These are phyloP conservation scores for Candida labiduridarum DNA, from an alignment of 1,139 yeast species.

Conservation along the genomic window DNA sequence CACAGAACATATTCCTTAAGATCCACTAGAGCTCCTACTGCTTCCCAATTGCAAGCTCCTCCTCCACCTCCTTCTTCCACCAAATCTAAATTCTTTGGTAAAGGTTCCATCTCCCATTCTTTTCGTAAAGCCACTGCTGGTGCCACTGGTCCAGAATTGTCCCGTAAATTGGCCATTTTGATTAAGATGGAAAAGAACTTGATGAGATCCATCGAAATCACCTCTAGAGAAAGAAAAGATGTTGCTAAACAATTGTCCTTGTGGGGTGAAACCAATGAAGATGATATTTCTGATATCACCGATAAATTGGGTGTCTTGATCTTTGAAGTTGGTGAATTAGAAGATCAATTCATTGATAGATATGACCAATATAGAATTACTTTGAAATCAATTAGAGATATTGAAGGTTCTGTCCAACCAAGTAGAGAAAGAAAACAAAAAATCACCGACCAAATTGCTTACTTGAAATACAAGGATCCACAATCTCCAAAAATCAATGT, in stretches of 20 bases:
- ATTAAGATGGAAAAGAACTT: constrained; percentile 83
- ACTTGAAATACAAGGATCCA: constrained; percentile 97
- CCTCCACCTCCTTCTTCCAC: constrained; percentile 80
- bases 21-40: constrained; percentile 79
- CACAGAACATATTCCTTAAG: constrained; percentile 85
- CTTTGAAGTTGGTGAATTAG: constrained; percentile 96
- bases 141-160: constrained; percentile 75
- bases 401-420: constrained; percentile 97
- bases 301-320: constrained; percentile 95
- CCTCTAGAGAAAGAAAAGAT: constrained; percentile 76
- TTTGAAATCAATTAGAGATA: constrained; percentile 90
- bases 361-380: constrained; percentile 98
- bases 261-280: constrained; percentile 99
- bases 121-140: constrained; percentile 76
- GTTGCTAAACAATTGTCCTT: constrained; percentile 82
- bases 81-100: constrained; percentile 70
- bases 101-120: constrained; percentile 64
- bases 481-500: constrained; percentile 93
- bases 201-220: constrained; percentile 76
- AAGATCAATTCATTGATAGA: constrained; percentile 96
- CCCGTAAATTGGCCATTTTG: constrained; percentile 74
- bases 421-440: constrained; percentile 97
- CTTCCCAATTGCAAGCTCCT: constrained; percentile 77
- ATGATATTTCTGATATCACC: constrained; percentile 94
- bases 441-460: constrained; percentile 97